Percentiles rank a stretch among this genome's conserved stretches.
Evolutionary conservation across 2,329 filamentous ascomycete species (phyloP).

Genomic region (Phyllosticta paracitricarpa): DNA sequence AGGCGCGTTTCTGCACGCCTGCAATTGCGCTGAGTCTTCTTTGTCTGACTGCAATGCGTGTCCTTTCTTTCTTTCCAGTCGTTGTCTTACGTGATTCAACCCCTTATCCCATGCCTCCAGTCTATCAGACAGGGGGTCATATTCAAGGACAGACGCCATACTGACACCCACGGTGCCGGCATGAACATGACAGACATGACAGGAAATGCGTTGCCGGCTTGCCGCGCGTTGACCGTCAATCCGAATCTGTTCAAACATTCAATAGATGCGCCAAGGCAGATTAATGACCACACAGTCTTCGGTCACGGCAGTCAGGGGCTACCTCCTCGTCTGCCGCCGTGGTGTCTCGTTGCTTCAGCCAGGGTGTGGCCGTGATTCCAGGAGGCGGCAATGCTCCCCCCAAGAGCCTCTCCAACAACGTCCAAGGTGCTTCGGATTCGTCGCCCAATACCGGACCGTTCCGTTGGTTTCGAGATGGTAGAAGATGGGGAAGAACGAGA

Average conservation of each 20-base stretch:
- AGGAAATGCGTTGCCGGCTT: neutral
- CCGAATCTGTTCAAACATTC: neutral
- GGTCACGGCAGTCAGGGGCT: neutral
- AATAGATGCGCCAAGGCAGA: neutral
- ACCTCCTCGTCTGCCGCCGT: neutral
- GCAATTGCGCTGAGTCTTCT: neutral
- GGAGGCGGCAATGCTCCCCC: neutral
- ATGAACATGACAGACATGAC: neutral
- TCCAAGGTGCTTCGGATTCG: neutral
- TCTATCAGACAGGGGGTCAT: neutral
- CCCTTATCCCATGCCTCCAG: neutral
- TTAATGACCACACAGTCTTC: neutral
- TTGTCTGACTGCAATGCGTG: neutral
- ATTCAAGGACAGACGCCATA: neutral
- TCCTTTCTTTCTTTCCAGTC: neutral
- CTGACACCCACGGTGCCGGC: neutral
- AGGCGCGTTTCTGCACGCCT: neutral
- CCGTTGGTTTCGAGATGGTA: neutral
- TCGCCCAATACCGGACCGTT: neutral
- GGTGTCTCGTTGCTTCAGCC: neutral
- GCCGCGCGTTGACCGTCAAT: neutral
- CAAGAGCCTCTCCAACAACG: neutral
- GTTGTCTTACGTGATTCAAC: neutral
- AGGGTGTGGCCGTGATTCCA: neutral
- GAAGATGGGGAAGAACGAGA: neutral